phyloP scores from a whole-genome alignment of 2,329 filamentous ascomycete species.

The Neophaeococcomyces aloes region DNA sequence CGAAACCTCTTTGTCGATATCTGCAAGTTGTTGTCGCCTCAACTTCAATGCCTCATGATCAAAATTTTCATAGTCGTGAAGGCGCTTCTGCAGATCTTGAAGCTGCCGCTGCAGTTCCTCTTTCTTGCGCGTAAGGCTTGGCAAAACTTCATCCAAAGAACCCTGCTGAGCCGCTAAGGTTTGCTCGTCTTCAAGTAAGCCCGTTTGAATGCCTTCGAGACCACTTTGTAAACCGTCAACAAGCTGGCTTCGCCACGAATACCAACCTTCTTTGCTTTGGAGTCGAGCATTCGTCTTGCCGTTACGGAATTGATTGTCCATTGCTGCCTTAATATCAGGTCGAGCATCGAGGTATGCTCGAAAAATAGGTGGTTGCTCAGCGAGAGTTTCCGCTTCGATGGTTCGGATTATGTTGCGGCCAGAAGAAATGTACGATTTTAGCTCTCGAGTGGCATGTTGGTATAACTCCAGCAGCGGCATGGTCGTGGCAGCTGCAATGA shows the following conservation, averaged over 20 bases:
- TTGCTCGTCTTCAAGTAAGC: constrained; percentile 64
- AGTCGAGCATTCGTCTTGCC: constrained; percentile 86
- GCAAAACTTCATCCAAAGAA: constrained; percentile 57
- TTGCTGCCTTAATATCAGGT: constrained; percentile 69
- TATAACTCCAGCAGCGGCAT: constrained; percentile 90
- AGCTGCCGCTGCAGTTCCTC: constrained; percentile 54
- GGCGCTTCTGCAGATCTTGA: constrained; percentile 58
- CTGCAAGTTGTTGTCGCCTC: constrained; percentile 57
- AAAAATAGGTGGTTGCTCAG: constrained; percentile 85
- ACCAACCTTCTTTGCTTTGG: constrained; percentile 93
- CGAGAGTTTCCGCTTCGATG: constrained; percentile 78
- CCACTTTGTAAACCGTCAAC: constrained; percentile 72
- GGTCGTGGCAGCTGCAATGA: constrained; percentile 75
- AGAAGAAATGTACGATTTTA: constrained; percentile 94
- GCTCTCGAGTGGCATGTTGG: constrained; percentile 75
- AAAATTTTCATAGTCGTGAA: constrained; percentile 57
- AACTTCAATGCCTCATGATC: constrained; percentile 54
- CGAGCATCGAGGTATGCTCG: constrained; percentile 80
- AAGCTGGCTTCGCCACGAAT: constrained; percentile 90
- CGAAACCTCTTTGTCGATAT: constrained; percentile 57
- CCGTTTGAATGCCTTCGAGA: constrained; percentile 61
- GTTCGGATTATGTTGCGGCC: constrained; percentile 80
- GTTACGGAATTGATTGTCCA: constrained; percentile 97
- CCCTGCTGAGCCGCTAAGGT: constrained; percentile 57
- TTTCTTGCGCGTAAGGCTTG: constrained; percentile 51